Conservation (phyloP, 2,329 filamentous ascomycete genomes). For the Sclerotinia spermophila region DNA sequence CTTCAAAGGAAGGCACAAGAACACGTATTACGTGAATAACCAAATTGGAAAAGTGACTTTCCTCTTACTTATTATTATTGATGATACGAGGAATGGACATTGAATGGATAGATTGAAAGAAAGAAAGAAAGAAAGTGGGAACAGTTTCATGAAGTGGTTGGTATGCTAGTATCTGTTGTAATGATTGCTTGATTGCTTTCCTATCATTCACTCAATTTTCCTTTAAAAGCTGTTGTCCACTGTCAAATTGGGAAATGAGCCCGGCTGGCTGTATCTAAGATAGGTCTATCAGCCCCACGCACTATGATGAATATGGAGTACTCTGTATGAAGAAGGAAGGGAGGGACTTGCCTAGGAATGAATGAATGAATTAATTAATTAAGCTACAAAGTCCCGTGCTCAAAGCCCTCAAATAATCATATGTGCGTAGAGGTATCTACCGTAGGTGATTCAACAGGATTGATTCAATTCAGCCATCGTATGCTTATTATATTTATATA, state of each 20-base stretch:
- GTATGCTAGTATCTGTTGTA: neutral
- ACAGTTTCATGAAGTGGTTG: neutral
- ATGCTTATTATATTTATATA: neutral
- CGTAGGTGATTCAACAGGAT: neutral
- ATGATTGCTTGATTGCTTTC: neutral
- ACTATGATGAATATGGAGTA: no score
- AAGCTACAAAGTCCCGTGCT: neutral
- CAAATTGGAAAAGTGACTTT: neutral
- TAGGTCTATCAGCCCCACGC: slow-evolving; percentile 5
- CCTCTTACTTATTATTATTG: neutral
- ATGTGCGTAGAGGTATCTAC: neutral
- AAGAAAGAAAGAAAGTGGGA: slow-evolving; percentile 8
- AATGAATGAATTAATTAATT: neutral
- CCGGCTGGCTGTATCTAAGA: neutral
- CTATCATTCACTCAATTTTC: slow-evolving; percentile 5
- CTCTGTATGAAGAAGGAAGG: slow-evolving; percentile 1
- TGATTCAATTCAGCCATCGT: neutral
- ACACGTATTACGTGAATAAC: slow-evolving; percentile 9
- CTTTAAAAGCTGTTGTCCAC: neutral
- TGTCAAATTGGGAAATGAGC: neutral
- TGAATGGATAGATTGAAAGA: neutral
- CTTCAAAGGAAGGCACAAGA: slow-evolving; percentile 3
- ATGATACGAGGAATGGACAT: neutral
- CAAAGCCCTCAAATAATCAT: neutral
- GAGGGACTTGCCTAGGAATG: neutral